Conservation (phyloP, 2,329 filamentous ascomycete genomes). For the Akanthomyces lecanii region DNA sequence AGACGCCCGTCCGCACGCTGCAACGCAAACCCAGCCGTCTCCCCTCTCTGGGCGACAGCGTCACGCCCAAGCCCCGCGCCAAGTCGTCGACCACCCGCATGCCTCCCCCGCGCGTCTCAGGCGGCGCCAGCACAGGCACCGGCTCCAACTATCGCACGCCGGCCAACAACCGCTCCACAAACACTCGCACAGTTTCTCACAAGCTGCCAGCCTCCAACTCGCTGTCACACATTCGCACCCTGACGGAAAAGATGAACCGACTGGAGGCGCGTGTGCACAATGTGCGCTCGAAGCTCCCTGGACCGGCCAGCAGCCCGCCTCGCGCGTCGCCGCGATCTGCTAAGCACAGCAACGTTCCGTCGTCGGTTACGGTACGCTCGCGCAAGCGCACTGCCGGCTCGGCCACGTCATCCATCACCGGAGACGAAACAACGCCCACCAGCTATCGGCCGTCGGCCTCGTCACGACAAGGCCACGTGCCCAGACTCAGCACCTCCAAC, state of each 20-base stretch:
- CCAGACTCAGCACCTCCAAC: conserved; percentile 58
- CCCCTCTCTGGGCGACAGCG: conserved; percentile 50
- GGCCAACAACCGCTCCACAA: conserved; percentile 42
- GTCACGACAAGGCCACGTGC: conserved; percentile 46
- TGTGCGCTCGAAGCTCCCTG: conserved; percentile 85
- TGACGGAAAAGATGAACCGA: conserved; percentile 96
- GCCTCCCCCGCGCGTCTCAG: conserved; percentile 42
- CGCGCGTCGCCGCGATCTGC: conserved; percentile 67
- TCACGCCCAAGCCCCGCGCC: conserved; percentile 55
- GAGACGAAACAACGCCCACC: conserved; percentile 50
- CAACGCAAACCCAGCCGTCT: conserved; percentile 46
- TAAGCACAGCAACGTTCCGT: conserved; percentile 43
- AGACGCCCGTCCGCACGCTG: conserved; percentile 30
- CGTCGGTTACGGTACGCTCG: conserved; percentile 61
- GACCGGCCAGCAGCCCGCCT: conserved; percentile 72
- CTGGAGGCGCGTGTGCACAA: conserved; percentile 91
- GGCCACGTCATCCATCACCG: conserved; percentile 44
- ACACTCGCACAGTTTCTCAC: conserved; percentile 49
- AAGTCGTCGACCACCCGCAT: conserved; percentile 35
- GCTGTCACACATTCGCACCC: conserved; percentile 84
- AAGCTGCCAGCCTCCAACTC: conserved; percentile 61
- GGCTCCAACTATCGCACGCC: conserved; percentile 48
- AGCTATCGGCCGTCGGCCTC: conserved; percentile 35
- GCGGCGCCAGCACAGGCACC: conserved; percentile 31
- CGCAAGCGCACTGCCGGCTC: conserved; percentile 64